Percentiles rank a stretch among this genome's conserved stretches.
phyloP scores from a whole-genome alignment of 1,139 yeast genomes.

The Suhomyces guaymorum region DNA sequence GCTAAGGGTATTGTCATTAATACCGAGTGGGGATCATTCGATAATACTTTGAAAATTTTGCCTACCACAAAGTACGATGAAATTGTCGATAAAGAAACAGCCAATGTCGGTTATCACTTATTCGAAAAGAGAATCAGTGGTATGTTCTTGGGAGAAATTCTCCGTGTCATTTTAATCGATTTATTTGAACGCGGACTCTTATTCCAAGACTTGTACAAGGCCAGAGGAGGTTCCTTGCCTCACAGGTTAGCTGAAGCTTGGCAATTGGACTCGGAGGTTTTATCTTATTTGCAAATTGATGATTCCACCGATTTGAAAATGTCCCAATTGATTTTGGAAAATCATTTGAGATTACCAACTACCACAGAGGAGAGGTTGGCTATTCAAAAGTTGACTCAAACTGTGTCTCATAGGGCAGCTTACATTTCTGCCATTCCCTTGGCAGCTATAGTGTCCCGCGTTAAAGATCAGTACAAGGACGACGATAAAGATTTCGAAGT shows the following conservation, averaged over 20 bases:
- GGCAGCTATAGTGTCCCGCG: slow-evolving; percentile 63
- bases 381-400: slow-evolving; percentile 70
- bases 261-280: slow-evolving; percentile 77
- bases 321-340: slow-evolving; percentile 64
- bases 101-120: slow-evolving; percentile 83
- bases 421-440: slow-evolving; percentile 83
- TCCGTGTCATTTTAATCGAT: slow-evolving; percentile 71
- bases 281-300: slow-evolving; percentile 82
- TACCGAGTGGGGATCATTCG: slow-evolving; percentile 98
- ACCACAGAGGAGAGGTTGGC: slow-evolving; percentile 66
- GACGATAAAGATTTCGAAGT: slow-evolving; percentile 75
- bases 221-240: slow-evolving; percentile 57
- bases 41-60: slow-evolving; percentile 67
- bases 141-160: slow-evolving; percentile 88
- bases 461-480: slow-evolving; percentile 46
- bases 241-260: slow-evolving; percentile 73
- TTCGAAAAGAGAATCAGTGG: slow-evolving; percentile 94
- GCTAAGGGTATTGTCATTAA: slow-evolving; percentile 81
- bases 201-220: slow-evolving; percentile 52
- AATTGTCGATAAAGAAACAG: slow-evolving; percentile 67
- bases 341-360: slow-evolving; percentile 66
- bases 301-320: slow-evolving; percentile 67
- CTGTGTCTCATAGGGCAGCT: slow-evolving; percentile 84
- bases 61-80: slow-evolving; percentile 78
- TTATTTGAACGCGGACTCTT: slow-evolving; percentile 58